phyloP scores from a whole-genome alignment of 2,329 filamentous ascomycete genomes.

The Phaeosphaeria sp. region DNA sequence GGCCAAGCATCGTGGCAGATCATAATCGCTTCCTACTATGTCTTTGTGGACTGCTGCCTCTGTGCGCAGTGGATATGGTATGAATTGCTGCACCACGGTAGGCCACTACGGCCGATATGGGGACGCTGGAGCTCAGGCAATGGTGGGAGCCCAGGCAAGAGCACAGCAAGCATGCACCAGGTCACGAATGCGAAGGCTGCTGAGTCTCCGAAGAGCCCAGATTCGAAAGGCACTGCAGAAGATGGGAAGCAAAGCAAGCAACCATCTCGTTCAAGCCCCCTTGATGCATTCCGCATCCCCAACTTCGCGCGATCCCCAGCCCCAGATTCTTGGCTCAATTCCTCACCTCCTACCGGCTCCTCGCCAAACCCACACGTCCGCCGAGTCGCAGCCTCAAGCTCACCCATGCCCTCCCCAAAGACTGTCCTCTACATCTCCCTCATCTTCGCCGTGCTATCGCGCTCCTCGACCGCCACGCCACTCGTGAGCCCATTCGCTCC shows the following conservation, averaged over 20 bases:
- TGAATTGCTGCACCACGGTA: slow-evolving; percentile 61
- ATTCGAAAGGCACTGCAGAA: background rate
- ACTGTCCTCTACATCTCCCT: slow-evolving; percentile 56
- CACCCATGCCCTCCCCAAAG: slow-evolving; percentile 54
- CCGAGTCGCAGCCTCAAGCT: slow-evolving; percentile 46
- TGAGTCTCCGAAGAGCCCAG: slow-evolving; percentile 21
- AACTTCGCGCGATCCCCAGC: slow-evolving; percentile 45
- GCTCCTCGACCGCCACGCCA: slow-evolving; percentile 43
- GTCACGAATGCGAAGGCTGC: slow-evolving; percentile 15
- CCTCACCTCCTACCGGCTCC: slow-evolving; percentile 23
- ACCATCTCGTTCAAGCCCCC: slow-evolving; percentile 36
- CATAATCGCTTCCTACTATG: slow-evolving; percentile 70
- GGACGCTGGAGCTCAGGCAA: slow-evolving; percentile 30
- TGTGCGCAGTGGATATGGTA: slow-evolving; percentile 73
- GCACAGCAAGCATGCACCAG: slow-evolving; percentile 37
- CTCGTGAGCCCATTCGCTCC: slow-evolving; percentile 32
- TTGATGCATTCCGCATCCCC: slow-evolving; percentile 46
- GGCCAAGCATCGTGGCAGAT: slow-evolving; percentile 72
- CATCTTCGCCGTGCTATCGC: slow-evolving; percentile 51
- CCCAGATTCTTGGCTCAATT: slow-evolving; percentile 35
- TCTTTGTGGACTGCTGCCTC: slow-evolving; percentile 68
- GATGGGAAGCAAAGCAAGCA: background rate
- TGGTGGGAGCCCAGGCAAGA: slow-evolving; percentile 15
- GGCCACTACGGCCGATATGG: slow-evolving; percentile 51
- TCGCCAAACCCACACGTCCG: slow-evolving; percentile 38